Evolutionary conservation across 164 flowering plant species (phyloP).

Genomic region (Vitis cinerea): DNA sequence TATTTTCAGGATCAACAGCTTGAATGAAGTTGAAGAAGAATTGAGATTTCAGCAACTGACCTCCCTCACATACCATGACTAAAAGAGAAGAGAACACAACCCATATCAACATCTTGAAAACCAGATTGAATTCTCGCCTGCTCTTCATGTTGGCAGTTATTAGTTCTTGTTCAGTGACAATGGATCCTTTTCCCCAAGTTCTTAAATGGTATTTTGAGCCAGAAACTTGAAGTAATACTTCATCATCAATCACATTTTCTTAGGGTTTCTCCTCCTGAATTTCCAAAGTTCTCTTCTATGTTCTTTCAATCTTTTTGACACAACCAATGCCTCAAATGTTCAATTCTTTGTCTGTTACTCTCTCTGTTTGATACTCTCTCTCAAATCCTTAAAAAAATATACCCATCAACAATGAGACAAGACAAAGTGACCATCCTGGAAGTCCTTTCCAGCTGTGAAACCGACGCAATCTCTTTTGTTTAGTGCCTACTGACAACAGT

Average conservation of each 20-base stretch:
- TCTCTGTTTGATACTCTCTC: background rate
- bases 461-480: no score
- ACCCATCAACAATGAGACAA: background rate
- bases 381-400: background rate
- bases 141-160: constrained; percentile 4
- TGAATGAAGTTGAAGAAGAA: constrained; percentile 25
- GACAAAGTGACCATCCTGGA: background rate
- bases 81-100: constrained; percentile 11
- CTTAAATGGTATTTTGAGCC: no score
- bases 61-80: constrained; percentile 14
- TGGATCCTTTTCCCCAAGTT: background rate
- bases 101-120: constrained; percentile 10
- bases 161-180: background rate
- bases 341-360: background rate
- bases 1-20: constrained; percentile 40
- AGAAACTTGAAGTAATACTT: background rate
- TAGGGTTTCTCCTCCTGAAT: constrained; percentile 7
- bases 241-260: background rate
- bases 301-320: background rate
- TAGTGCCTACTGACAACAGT: background rate
- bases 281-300: background rate
- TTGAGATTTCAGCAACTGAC: constrained; percentile 31
- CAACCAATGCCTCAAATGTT: background rate
- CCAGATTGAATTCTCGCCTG: constrained; percentile 4
- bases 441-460: background rate